These are phyloP conservation scores for Aspergillus ostianus DNA, from an alignment of 495 filamentous ascomycete genomes.

Conservation along the genomic window DNA sequence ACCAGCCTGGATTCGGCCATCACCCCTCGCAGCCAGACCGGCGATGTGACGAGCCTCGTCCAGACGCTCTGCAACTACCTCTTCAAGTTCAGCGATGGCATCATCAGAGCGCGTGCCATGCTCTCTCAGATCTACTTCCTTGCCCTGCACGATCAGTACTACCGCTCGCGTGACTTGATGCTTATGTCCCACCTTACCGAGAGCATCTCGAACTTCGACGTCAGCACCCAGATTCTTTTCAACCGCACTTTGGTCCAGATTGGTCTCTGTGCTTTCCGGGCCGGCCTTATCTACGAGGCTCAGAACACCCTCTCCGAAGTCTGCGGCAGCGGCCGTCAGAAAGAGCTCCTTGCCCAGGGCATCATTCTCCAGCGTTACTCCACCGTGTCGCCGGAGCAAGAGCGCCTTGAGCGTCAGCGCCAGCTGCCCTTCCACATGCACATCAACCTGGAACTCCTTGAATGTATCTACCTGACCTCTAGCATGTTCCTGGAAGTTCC, in stretches of 20 bases:
- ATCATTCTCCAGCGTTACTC: conserved; percentile 96
- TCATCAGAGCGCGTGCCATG: conserved; percentile 94
- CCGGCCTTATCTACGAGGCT: conserved; percentile 93
- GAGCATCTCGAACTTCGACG: conserved; percentile 90
- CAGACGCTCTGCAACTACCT: conserved; percentile 91
- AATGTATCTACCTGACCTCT: conserved; percentile 97
- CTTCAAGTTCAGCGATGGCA: conserved; percentile 89
- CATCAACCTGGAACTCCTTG: conserved; percentile 97
- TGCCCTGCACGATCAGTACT: conserved; percentile 95
- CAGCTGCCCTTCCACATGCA: conserved; percentile 99
- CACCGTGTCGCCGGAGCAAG: conserved; percentile 94
- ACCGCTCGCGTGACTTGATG: conserved; percentile 96
- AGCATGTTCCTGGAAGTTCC: conserved; percentile 99
- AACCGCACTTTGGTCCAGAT: conserved; percentile 98
- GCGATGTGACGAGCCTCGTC: conserved; percentile 71
- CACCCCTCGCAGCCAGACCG: conserved; percentile 63
- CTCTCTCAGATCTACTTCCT: conserved; percentile 98
- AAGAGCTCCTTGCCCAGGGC: conserved; percentile 96
- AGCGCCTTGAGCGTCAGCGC: conserved; percentile 91
- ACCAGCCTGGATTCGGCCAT: conserved; percentile 68
- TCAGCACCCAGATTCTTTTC: conserved; percentile 96
- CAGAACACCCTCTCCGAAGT: conserved; percentile 97
- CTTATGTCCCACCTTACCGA: conserved; percentile 99
- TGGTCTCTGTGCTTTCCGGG: conserved; percentile 96
- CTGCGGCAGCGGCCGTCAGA: conserved; percentile 93